These are phyloP conservation scores for Suillus discolor DNA, from an alignment of 768 basidiomycete species.

Conservation along the genomic window DNA sequence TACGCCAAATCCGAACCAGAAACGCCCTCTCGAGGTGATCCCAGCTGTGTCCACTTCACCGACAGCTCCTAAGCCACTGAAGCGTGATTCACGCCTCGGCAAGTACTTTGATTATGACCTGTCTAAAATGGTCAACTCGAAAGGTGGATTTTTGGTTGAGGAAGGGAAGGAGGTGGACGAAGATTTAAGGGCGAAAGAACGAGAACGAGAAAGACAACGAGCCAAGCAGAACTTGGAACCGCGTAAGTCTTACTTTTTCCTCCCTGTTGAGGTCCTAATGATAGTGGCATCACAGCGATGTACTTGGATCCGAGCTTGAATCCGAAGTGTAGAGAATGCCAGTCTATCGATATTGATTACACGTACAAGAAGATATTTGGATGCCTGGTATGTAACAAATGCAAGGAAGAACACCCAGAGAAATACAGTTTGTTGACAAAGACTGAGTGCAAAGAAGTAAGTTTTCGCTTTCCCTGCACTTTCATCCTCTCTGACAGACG, in stretches of 20 bases:
- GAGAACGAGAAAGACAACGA: slow-evolving; percentile 78
- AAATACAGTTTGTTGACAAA: slow-evolving; percentile 95
- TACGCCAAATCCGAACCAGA: slow-evolving; percentile 65
- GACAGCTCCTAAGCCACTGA: slow-evolving; percentile 56
- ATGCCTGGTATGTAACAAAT: slow-evolving; percentile 84
- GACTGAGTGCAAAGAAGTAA: slow-evolving; percentile 95
- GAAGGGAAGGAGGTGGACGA: slow-evolving; percentile 85
- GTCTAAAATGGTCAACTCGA: slow-evolving; percentile 95
- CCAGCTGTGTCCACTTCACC: slow-evolving; percentile 64
- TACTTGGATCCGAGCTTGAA: slow-evolving; percentile 72
- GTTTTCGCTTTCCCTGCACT: slow-evolving; percentile 20
- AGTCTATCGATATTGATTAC: slow-evolving; percentile 86
- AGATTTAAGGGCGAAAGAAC: slow-evolving; percentile 73
- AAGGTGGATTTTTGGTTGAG: slow-evolving; percentile 93
- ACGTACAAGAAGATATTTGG: slow-evolving; percentile 81
- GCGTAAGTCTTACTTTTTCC: slow-evolving; percentile 46
- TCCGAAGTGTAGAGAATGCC: slow-evolving; percentile 86
- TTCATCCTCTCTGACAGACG: slow-evolving; percentile 7
- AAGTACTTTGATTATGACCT: slow-evolving; percentile 98
- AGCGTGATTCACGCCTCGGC: slow-evolving; percentile 78
- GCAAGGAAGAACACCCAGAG: slow-evolving; percentile 88
- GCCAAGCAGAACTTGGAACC: slow-evolving; percentile 76
- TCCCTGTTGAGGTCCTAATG: slow-evolving; percentile 6
- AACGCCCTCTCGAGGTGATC: slow-evolving; percentile 65
- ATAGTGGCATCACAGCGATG: slow-evolving; percentile 56